Evolutionary conservation across 371 early-diverging fungal species (phyloP).

Genomic region (Rhizopus microsporus): DNA sequence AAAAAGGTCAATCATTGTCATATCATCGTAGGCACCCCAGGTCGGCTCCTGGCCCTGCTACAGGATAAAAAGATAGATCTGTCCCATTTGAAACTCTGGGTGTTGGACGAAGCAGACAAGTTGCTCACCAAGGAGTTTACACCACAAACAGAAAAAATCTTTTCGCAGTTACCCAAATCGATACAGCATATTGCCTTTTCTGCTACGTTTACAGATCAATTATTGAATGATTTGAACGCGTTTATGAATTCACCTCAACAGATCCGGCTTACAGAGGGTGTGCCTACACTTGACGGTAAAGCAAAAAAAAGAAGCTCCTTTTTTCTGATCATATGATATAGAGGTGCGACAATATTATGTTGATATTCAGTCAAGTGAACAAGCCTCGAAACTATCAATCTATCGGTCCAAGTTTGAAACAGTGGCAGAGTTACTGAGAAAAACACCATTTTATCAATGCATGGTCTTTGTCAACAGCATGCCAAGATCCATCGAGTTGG

Average conservation of each 20-base stretch:
- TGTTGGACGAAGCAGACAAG: constrained; percentile 97
- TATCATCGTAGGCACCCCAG: constrained; percentile 93
- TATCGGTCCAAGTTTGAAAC: constrained; percentile 58
- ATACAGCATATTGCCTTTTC: constrained; percentile 66
- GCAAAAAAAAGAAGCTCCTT: not conserved
- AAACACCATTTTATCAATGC: constrained; percentile 65
- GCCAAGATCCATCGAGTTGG: constrained; percentile 53
- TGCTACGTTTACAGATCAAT: constrained; percentile 60
- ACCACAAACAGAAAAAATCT: constrained; percentile 39
- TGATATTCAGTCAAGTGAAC: constrained; percentile 16
- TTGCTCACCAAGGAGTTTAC: constrained; percentile 63
- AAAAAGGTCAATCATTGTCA: constrained; percentile 66
- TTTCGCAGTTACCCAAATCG: constrained; percentile 25
- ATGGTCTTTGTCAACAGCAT: constrained; percentile 66
- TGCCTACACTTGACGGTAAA: constrained; percentile 60
- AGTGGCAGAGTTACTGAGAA: constrained; percentile 47
- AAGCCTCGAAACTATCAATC: constrained; percentile 17
- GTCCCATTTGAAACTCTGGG: constrained; percentile 73
- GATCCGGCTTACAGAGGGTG: constrained; percentile 59
- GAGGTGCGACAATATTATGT: constrained; percentile 64
- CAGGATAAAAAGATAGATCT: constrained; percentile 62
- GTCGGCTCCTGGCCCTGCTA: constrained; percentile 83
- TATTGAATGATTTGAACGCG: constrained; percentile 36
- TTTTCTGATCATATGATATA: constrained; percentile 8
- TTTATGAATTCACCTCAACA: constrained; percentile 54